Conservation (phyloP, 768 basidiomycete species). For the Boletales sp. region DNA sequence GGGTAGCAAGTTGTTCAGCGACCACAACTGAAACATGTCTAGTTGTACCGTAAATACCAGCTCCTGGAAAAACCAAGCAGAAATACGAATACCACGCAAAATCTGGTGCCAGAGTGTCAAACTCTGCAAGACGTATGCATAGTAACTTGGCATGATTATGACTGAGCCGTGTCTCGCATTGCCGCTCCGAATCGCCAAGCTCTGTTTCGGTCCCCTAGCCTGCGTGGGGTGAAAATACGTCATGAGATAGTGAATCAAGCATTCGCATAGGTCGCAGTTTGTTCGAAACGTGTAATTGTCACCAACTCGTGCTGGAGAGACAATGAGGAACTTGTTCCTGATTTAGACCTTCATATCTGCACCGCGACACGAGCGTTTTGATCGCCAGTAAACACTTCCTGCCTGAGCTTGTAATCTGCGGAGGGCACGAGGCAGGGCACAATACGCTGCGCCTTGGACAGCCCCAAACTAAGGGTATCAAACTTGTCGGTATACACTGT, state of each 20-base stretch:
- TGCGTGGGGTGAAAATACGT: slow-evolving; percentile 74
- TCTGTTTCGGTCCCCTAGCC: slow-evolving; percentile 58
- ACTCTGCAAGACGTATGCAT: slow-evolving; percentile 82
- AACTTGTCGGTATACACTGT: slow-evolving; percentile 92
- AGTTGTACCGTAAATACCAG: neutral
- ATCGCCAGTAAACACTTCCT: slow-evolving; percentile 83
- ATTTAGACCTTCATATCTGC: slow-evolving; percentile 53
- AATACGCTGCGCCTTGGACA: slow-evolving; percentile 81
- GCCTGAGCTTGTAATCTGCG: slow-evolving; percentile 86
- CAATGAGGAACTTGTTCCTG: slow-evolving; percentile 74
- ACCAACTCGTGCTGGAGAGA: slow-evolving; percentile 71
- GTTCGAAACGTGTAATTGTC: slow-evolving; percentile 87
- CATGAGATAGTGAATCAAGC: slow-evolving; percentile 75
- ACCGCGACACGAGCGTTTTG: slow-evolving; percentile 64
- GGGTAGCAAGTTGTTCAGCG: slow-evolving; percentile 79
- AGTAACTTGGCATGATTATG: slow-evolving; percentile 83
- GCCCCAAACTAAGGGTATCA: slow-evolving; percentile 72
- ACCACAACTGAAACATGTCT: slow-evolving; percentile 92
- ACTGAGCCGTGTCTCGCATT: slow-evolving; percentile 75
- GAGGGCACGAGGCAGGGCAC: slow-evolving; percentile 78
- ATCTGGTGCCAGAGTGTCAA: slow-evolving; percentile 86
- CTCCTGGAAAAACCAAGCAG: neutral
- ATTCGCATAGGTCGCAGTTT: slow-evolving; percentile 86
- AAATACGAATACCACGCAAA: slow-evolving; percentile 62
- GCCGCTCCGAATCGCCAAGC: slow-evolving; percentile 78